Base-by-base conservation (phyloP, 345 rosid species). In the Aurinia saxatilis region DNA sequence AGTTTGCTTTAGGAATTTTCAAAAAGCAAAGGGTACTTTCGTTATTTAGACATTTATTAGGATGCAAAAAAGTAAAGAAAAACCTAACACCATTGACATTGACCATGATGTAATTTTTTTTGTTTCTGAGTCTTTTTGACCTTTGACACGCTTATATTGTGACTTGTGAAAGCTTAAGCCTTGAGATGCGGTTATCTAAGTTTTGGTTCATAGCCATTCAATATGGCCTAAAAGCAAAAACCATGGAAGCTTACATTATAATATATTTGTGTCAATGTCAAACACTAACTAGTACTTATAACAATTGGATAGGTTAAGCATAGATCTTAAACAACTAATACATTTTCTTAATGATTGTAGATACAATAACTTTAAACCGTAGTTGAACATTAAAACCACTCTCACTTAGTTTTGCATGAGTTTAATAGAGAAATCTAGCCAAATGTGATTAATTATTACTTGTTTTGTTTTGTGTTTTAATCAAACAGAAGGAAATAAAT, bases 401-500 rank as follows among this genome's bases (percentile, higher is more conserved):
- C 46, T 56, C 39, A 17, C 33, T 66, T 46, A 18, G 42, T 48
- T 40, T 57, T 57, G 50, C 51, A 48, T 67, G 35, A 50, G 14
- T 48, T 57, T n/a, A n/a, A n/a, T n/a, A n/a, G n/a, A n/a, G n/a
- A n/a, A n/a, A n/a, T n/a, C n/a, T n/a, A n/a, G n/a, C n/a, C n/a
- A n/a, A n/a, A n/a, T n/a, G 8, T 50, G 30, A 9, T 51, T 16
- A 57, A 53, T 50, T 33, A 7, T 50, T 8, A 10, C 34, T 35
- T 4, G 35, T 10, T 48, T 50, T 57, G 59, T n/a, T 46, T n/a
- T 33, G 52, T 35, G 1, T 41, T 42, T 36, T 2, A 2, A 54
- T 38, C 16, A 2, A 19, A 63, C 82, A 84, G 87, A 82, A 84
- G 77, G 92, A 82, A 13, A 49, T 72, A 78, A 84, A 83, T 76